phyloP scores from a whole-genome alignment of 2,329 filamentous ascomycete genomes.

The Ampelomyces quisqualis region DNA sequence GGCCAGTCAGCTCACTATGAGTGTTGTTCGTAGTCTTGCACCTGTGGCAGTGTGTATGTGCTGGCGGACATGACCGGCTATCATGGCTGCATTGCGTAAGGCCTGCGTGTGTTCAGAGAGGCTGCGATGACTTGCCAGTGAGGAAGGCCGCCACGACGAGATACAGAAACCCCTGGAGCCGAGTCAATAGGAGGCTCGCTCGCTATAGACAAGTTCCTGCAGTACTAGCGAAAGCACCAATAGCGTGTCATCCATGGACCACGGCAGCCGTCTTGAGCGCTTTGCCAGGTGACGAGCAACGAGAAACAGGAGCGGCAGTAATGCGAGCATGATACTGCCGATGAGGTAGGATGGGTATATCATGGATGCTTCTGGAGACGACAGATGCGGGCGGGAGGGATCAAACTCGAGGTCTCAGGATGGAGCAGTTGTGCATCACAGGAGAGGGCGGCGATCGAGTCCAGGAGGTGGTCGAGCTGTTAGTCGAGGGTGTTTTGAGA shows the following conservation, averaged over 20 bases:
- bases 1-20: constrained; percentile 13
- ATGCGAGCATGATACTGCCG: constrained; percentile 17
- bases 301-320: constrained; percentile 20
- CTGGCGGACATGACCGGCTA: constrained; percentile 16
- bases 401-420: constrained; percentile 4
- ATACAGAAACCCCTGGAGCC: constrained; percentile 18
- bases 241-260: constrained; percentile 26
- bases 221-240: constrained; percentile 23
- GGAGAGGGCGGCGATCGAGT: not conserved
- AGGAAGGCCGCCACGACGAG: constrained; percentile 16
- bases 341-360: constrained; percentile 13
- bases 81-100: no score
- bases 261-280: constrained; percentile 15
- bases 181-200: not conserved
- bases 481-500: not conserved
- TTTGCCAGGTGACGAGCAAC: constrained; percentile 23
- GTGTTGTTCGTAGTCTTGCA: constrained; percentile 13
- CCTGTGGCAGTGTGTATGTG: constrained; percentile 7
- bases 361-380: constrained; percentile 9
- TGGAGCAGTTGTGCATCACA: not conserved
- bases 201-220: not conserved
- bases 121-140: constrained; percentile 14
- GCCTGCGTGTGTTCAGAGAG: no score
- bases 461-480: not conserved
- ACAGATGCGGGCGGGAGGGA: constrained; percentile 4